A percentile compares a stretch with the other conserved stretches of the same genome.
Conservation (phyloP, 1,284 basidiomycete genomes). For the Pseudozyma thailandica region DNA sequence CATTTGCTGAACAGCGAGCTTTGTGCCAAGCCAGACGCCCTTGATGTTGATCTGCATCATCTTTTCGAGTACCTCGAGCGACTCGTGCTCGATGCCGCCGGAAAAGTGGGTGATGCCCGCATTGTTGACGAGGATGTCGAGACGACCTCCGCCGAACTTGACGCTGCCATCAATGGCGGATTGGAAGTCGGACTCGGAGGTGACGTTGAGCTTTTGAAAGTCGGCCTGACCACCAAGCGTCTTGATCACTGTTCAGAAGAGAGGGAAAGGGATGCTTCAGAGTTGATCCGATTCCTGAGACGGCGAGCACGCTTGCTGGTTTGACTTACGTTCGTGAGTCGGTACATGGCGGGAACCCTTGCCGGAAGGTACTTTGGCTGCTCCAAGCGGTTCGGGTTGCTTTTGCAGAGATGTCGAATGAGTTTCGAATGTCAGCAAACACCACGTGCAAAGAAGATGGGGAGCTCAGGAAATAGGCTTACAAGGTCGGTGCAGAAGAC, state of each 20-base stretch:
- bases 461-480: neutral
- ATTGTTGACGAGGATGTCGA: conserved; percentile 47
- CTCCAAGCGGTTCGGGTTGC: conserved; percentile 35
- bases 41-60: conserved; percentile 49
- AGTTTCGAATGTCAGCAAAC: neutral
- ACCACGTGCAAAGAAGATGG: neutral
- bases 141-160: conserved; percentile 22
- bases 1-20: conserved; percentile 46
- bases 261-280: neutral
- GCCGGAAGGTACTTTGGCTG: neutral
- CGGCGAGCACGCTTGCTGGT: neutral
- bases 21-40: conserved; percentile 45
- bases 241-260: conserved; percentile 28
- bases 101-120: conserved; percentile 29
- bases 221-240: conserved; percentile 37
- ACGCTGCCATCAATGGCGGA: conserved; percentile 32
- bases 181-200: conserved; percentile 39
- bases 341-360: conserved; percentile 31
- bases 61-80: conserved; percentile 34
- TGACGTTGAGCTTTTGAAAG: conserved; percentile 46
- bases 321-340: conserved; percentile 23
- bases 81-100: conserved; percentile 45
- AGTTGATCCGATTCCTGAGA: neutral
- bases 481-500: conserved; percentile 45
- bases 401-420: neutral